Conservation (phyloP, 495 filamentous ascomycete species). For the Penicillium simplicissimum region DNA sequence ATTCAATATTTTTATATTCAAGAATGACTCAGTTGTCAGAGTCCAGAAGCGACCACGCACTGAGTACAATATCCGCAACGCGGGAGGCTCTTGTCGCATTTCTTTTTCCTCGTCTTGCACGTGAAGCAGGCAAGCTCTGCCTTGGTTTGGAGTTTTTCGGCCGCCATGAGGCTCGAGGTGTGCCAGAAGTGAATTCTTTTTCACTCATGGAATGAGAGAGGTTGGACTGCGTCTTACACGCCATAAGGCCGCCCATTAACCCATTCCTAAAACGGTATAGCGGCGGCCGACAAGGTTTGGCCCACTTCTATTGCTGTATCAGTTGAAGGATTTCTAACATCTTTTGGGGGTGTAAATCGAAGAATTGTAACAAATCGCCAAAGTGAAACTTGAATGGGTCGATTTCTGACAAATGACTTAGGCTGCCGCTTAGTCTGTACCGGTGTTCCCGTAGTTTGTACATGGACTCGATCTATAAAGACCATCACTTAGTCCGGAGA, state of each 20-base stretch:
- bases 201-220: not conserved
- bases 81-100: not conserved
- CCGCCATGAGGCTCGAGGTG: not conserved
- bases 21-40: not conserved
- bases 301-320: not conserved
- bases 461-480: not conserved
- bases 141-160: not conserved
- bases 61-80: not conserved
- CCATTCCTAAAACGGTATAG: not conserved
- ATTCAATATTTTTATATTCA: not conserved
- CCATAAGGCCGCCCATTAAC: not conserved
- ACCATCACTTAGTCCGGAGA: not conserved
- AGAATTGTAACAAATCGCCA: not conserved
- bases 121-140: not conserved
- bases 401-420: not conserved
- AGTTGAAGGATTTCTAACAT: too few species aligned
- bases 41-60: not conserved
- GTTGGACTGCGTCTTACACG: not conserved
- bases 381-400: not conserved
- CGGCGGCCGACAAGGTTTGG: not conserved
- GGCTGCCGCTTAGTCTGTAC: not conserved
- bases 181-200: not conserved
- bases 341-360: too few species aligned
- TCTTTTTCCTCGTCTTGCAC: conserved; percentile 1
- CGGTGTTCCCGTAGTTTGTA: not conserved